Percentiles rank a stretch among this genome's conserved stretches.
Evolutionary conservation across 352 stramenopile genomes (phyloP).

Genomic region (Phytophthora boehmeriae): DNA sequence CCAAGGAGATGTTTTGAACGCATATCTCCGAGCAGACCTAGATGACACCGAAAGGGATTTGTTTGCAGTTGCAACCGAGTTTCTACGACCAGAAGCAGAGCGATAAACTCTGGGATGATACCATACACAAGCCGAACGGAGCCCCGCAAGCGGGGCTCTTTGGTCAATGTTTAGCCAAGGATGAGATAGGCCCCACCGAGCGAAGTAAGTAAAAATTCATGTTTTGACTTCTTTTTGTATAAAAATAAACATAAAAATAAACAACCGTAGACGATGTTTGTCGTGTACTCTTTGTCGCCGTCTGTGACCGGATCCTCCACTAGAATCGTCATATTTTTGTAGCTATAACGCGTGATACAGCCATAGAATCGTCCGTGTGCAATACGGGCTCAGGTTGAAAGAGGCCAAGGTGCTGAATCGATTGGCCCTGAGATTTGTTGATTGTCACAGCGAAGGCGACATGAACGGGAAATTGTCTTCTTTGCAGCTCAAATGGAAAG

Average conservation of each 20-base stretch:
- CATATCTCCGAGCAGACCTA: too few relatives aligned
- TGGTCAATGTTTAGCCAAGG: not conserved
- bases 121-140: too few relatives aligned
- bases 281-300: not conserved
- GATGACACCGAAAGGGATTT: too few relatives aligned
- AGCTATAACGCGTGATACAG: not conserved
- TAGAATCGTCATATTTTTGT: not conserved
- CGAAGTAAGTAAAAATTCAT: not conserved
- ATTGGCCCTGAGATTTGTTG: slow-evolving; percentile 5
- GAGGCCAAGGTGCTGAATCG: slow-evolving; percentile 2
- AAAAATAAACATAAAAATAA: too few relatives aligned
- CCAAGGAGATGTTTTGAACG: too few relatives aligned
- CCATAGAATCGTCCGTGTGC: slow-evolving; percentile 5
- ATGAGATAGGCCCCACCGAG: not conserved
- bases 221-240: too few relatives aligned
- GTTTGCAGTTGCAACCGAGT: too few relatives aligned
- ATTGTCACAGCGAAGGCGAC: slow-evolving; percentile 3
- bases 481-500: too few relatives aligned
- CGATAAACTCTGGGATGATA: not conserved
- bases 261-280: not conserved
- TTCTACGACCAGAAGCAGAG: not conserved
- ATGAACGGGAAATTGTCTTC: slow-evolving; percentile 3
- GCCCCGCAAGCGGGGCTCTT: too few relatives aligned
- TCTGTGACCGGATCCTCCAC: not conserved
- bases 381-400: not conserved